Evolutionary conservation across 192 early-diverging fungal genomes (phyloP), one percentile per base, ranked within the genome.

Genomic region (Spizellomyces sp.): DNA sequence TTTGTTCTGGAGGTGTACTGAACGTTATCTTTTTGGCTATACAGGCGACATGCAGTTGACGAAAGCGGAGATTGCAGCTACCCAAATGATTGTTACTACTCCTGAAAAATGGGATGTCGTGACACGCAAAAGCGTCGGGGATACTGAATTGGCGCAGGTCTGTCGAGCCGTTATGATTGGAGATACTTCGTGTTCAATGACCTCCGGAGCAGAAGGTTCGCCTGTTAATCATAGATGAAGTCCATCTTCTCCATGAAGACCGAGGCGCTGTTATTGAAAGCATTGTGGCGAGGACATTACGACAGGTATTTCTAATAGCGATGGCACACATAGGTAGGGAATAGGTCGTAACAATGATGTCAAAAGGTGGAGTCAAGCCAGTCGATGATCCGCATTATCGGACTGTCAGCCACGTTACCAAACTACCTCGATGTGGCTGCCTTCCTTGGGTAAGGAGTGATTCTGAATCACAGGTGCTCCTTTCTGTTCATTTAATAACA

Each of bases 31-130:
- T 36, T 36, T 36, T 36, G 27, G 27, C 1, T 36, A 36, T 36
- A 36, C 27, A 36, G 90, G 97, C 64, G 96, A 99, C 80, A 98
- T 98, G 94, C 96, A 98, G 77, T 80, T 99, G 67, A 98, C 98
- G 8, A 96, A 96, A 71, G 82, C 92, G 4, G 96, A 99, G 79
- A 92, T 99, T 36, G 83, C 82, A 36, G 88, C 86, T 19, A 99
- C 96, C 4, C 95, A 99, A 78, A 95, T 99, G 70, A 95, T 99
- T 79, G 96, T 99, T 36, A 98, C 96, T 6, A 99, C 98, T 0
- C 98, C 98, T 0, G 98, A 99, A 77, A 99, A 98, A 64, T 99
- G 98, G 98, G 98, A 99, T 82, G 98, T 98, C 9, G 94, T 99
- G 9, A 99, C 98, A 19, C 88, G 98, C 67, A 99, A 99, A 77